Evolutionary conservation across 176 grass and related monocot genomes (phyloP).

Genomic region (Lolium perenne): DNA sequence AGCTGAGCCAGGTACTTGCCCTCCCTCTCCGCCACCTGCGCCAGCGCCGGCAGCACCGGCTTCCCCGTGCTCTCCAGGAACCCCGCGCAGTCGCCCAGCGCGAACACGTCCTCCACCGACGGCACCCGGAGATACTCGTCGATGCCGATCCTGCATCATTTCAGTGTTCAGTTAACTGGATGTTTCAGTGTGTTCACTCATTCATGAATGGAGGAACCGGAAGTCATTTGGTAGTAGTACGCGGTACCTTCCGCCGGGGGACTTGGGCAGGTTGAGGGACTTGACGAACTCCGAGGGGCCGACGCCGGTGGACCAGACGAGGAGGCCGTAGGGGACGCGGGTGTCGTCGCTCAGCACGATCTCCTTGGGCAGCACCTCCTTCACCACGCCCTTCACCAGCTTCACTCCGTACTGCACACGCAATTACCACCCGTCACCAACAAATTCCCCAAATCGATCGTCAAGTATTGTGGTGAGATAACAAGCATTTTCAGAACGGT

Average conservation of each 20-base stretch:
- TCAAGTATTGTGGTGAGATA: neutral
- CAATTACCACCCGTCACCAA: neutral
- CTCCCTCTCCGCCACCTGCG: conserved; percentile 96
- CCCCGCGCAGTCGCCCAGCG: conserved; percentile 91
- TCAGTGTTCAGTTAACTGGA: neutral
- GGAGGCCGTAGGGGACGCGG: conserved; percentile 71
- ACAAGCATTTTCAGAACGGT: neutral
- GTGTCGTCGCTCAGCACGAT: conserved; percentile 76
- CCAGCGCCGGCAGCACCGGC: conserved; percentile 86
- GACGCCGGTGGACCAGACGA: conserved; percentile 94
- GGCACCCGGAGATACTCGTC: conserved; percentile 88
- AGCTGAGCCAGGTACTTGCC: conserved; percentile 69
- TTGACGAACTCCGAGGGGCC: conserved; percentile 78
- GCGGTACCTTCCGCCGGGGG: conserved; percentile 63
- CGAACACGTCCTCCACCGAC: conserved; percentile 73
- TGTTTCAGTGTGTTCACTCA: neutral
- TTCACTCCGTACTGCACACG: conserved; percentile 74
- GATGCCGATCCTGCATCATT: conserved; percentile 68
- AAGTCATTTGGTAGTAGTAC: neutral
- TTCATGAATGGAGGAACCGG: neutral
- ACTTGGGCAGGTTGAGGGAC: conserved; percentile 67
- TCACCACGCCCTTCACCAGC: conserved; percentile 73
- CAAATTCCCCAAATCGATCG: neutral
- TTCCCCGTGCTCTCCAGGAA: conserved; percentile 77
- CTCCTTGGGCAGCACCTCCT: conserved; percentile 67